A percentile compares a stretch with the other conserved stretches of the same genome.
These are phyloP conservation scores for Yarrowia sp. DNA, from an alignment of 805 yeast genomes.

Conservation along the genomic window DNA sequence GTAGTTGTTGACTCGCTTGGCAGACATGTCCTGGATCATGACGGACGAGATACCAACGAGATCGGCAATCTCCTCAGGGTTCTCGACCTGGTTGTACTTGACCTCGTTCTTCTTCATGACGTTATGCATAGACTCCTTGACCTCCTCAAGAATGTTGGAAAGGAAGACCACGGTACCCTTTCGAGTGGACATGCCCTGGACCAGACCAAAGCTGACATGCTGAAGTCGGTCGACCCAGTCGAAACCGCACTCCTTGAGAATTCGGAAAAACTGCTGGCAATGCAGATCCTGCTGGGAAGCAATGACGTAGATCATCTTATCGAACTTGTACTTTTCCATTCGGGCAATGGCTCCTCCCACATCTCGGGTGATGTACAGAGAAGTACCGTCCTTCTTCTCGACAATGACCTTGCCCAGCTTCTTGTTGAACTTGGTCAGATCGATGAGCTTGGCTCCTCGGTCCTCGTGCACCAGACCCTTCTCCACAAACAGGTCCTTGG, in stretches of 20 bases:
- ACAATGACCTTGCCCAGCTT: constrained; percentile 90
- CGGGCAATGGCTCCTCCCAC: constrained; percentile 95
- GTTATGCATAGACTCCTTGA: constrained; percentile 90
- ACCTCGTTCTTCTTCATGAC: constrained; percentile 90
- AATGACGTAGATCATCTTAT: constrained; percentile 93
- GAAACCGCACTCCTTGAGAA: constrained; percentile 82
- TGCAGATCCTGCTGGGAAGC: constrained; percentile 97
- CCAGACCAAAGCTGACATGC: constrained; percentile 96
- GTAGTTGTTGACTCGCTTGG: constrained; percentile 94
- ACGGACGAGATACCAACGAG: constrained; percentile 95
- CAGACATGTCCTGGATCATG: constrained; percentile 98
- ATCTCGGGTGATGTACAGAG: constrained; percentile 91
- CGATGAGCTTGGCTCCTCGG: constrained; percentile 86
- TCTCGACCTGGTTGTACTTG: constrained; percentile 87
- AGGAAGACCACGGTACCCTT: constrained; percentile 98
- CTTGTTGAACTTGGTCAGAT: constrained; percentile 78
- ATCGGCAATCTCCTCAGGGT: constrained; percentile 94
- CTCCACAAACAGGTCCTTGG: constrained; percentile 58
- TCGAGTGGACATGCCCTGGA: constrained; percentile 97
- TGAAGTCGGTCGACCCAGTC: constrained; percentile 78
- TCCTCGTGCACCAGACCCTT: constrained; percentile 76
- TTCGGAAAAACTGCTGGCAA: constrained; percentile 88
- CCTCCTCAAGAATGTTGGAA: constrained; percentile 88
- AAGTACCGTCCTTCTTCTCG: constrained; percentile 93
- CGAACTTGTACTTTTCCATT: constrained; percentile 76